Evolutionary conservation across 2,329 filamentous ascomycete species (phyloP), one percentile per base, ranked within the genome.

Genomic region (Apiospora hydei): DNA sequence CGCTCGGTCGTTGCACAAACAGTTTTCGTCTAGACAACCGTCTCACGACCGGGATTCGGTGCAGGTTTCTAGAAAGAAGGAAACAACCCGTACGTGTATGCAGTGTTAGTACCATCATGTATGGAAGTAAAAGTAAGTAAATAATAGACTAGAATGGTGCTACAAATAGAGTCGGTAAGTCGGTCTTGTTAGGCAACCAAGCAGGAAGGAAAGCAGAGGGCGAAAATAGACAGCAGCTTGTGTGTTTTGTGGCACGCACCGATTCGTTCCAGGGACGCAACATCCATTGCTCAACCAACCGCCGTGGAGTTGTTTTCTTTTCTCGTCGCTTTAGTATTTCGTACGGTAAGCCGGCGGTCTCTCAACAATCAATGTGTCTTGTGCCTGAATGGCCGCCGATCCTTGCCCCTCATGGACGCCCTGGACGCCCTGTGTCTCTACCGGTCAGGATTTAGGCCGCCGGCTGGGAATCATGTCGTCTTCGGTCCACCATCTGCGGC

Each of bases 21-120:
- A 38, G 57, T 64, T 64, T 64, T 64, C 57, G 57, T 64, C 57
- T 64, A 38, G 57, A 41, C 57, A 64, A 64, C 57, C 57, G 34
- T 64, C n/a, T 64, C 57, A 64, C 57, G 57, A 64, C 57, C 57
- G 30, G 34, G 57, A 41, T 64, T 64, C 57, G 57, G 21, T 41
- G 57, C 57, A n/a, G 11, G 11, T n/a, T 64, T 64, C 34, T 64
- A 64, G 57, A 64, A 64, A 41, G 57, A 64, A 41, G 18, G n/a
- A 38, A 64, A 38, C 3, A 51, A 51, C 46, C 8, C 46, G 11
- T 38, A 38, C 53, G 30, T 21, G 53, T 61, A 61, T 61, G 53
- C 53, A 61, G 53, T 61, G 30, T 24, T 26, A 30, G 26, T 57
- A 34, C 34, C 18, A 30, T 34, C 26, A 34, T 57, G 16, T 18